Evolutionary conservation across 306 rosid species (phyloP).

Genomic region (Fragaria vesca): DNA sequence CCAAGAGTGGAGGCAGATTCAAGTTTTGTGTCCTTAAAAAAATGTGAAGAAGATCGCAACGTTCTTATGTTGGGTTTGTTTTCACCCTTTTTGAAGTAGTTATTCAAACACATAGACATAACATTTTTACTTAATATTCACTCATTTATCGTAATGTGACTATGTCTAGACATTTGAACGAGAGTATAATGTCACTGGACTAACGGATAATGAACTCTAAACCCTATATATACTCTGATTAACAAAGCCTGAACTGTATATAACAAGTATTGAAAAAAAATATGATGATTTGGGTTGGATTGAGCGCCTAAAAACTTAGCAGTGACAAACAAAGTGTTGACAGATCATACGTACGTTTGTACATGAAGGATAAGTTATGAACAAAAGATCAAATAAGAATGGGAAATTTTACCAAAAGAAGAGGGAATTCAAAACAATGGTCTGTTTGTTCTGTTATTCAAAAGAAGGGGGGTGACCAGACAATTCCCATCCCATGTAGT

Average conservation of each 20-base stretch:
- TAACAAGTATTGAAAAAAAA: neutral
- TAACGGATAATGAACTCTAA: neutral
- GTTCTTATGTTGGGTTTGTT: neutral
- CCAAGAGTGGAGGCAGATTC: neutral
- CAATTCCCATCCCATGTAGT: neutral
- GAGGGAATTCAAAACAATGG: neutral
- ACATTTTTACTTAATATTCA: neutral
- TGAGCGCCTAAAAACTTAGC: neutral
- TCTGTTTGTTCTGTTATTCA: neutral
- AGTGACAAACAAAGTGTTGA: neutral
- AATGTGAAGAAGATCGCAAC: neutral
- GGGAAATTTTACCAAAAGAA: neutral
- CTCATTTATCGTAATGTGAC: neutral
- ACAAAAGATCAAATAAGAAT: neutral
- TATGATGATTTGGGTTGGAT: neutral
- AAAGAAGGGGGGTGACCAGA: slow-evolving; percentile 10
- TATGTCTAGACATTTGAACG: too few relatives aligned
- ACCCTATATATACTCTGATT: neutral
- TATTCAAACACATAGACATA: neutral
- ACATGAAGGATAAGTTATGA: neutral
- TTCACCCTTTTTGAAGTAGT: too few relatives aligned
- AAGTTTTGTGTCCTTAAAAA: too few relatives aligned
- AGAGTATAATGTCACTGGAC: neutral
- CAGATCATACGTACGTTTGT: neutral
- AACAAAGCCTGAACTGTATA: neutral